Evolutionary conservation across 2,329 filamentous ascomycete species (phyloP).

Genomic region (Hypoxylon sp.): DNA sequence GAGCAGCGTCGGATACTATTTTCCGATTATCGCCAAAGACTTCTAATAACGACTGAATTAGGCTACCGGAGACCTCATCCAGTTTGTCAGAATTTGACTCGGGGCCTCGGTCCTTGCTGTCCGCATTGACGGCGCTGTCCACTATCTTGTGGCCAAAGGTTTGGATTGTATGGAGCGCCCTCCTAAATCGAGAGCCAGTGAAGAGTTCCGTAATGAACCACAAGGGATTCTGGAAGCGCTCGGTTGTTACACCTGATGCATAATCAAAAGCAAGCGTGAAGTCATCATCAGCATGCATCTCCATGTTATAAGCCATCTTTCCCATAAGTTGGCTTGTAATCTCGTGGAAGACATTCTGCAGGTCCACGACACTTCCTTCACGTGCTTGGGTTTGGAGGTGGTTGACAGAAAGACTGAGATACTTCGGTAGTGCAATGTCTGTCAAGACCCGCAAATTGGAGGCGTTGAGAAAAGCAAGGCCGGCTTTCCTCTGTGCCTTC

Average conservation of each 20-base stretch:
- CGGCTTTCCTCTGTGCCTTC: constrained; percentile 74
- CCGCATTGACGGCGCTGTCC: constrained; percentile 64
- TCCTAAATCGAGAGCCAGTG: constrained; percentile 63
- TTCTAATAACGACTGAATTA: constrained; percentile 73
- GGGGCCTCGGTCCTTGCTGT: constrained; percentile 44
- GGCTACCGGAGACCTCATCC: constrained; percentile 64
- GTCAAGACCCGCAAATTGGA: constrained; percentile 71
- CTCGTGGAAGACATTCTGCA: constrained; percentile 73
- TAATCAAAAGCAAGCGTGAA: constrained; percentile 74
- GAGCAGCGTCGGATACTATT: constrained; percentile 74
- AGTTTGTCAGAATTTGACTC: constrained; percentile 50
- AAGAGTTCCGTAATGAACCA: constrained; percentile 72
- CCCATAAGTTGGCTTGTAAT: constrained; percentile 77
- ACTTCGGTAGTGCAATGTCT: constrained; percentile 69
- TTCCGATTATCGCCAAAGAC: constrained; percentile 65
- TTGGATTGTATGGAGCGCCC: constrained; percentile 65
- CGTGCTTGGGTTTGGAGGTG: constrained; percentile 55
- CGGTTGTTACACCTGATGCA: constrained; percentile 71
- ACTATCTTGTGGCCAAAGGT: constrained; percentile 72
- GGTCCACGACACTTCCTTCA: constrained; percentile 60
- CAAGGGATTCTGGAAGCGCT: constrained; percentile 76
- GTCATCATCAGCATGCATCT: constrained; percentile 73
- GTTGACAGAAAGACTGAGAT: constrained; percentile 62
- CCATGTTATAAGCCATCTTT: constrained; percentile 78
- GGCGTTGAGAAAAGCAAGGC: constrained; percentile 70